Evolutionary conservation across 2,329 filamentous ascomycete genomes (phyloP).

Genomic region (Alternaria brassicicola): DNA sequence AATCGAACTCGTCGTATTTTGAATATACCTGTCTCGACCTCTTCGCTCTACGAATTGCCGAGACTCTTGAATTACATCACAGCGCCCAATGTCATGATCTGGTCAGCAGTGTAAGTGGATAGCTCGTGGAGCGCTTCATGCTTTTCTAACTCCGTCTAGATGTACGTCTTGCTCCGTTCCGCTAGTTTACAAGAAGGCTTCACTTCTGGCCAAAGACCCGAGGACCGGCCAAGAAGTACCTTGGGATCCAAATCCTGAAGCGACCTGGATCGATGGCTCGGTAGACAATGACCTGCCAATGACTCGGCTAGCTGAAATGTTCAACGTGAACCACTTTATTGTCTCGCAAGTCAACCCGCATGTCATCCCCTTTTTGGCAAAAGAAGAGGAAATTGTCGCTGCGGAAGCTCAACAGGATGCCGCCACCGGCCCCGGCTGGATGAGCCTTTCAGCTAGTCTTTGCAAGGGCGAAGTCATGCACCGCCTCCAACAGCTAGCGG

Average conservation of each 20-base stretch:
- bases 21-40: slow-evolving; percentile 91
- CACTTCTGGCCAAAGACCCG: slow-evolving; percentile 83
- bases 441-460: slow-evolving; percentile 71
- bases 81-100: slow-evolving; percentile 91
- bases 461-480: slow-evolving; percentile 82
- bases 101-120: slow-evolving; percentile 77
- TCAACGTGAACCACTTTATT: slow-evolving; percentile 98
- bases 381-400: slow-evolving; percentile 66
- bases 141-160: slow-evolving; percentile 39
- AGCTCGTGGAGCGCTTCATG: accelerated
- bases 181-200: slow-evolving; percentile 78
- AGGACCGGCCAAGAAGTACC: slow-evolving; percentile 75
- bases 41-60: slow-evolving; percentile 85
- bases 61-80: slow-evolving; percentile 90
- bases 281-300: slow-evolving; percentile 94
- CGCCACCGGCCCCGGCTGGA: slow-evolving; percentile 61
- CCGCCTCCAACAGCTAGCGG: slow-evolving; percentile 78
- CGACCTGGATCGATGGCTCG: slow-evolving; percentile 88
- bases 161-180: slow-evolving; percentile 95
- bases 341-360: slow-evolving; percentile 97
- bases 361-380: slow-evolving; percentile 81
- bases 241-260: slow-evolving; percentile 83
- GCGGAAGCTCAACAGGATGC: slow-evolving; percentile 42
- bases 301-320: slow-evolving; percentile 88
- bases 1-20: slow-evolving; percentile 90